phyloP scores from a whole-genome alignment of 495 filamentous ascomycete genomes.

The Penicillium canariense region DNA sequence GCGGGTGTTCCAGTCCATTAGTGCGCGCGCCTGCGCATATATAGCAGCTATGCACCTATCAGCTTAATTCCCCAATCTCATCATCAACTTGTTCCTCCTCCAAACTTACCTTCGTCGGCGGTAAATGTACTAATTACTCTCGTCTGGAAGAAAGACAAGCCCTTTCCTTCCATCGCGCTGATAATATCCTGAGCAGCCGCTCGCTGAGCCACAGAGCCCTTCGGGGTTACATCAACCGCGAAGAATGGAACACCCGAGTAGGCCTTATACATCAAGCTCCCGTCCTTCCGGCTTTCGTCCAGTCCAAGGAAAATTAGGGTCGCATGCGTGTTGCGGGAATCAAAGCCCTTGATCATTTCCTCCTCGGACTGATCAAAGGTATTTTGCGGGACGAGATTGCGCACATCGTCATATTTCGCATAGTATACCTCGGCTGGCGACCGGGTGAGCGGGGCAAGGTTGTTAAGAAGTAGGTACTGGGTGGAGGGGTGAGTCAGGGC shows the following conservation, averaged over 20 bases:
- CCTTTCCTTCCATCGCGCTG: constrained; percentile 55
- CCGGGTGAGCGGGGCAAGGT: constrained; percentile 71
- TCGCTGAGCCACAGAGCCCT: constrained; percentile 51
- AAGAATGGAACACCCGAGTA: constrained; percentile 83
- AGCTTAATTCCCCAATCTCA: neutral
- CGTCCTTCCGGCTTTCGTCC: constrained; percentile 61
- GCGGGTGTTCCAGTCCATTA: constrained; percentile 91
- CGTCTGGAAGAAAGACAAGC: constrained; percentile 57
- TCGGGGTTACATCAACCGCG: constrained; percentile 83
- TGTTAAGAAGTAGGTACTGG: constrained; percentile 73
- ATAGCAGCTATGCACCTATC: constrained; percentile 63
- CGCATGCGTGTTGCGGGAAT: constrained; percentile 65
- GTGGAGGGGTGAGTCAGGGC: constrained; percentile 71
- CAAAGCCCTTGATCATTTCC: constrained; percentile 67
- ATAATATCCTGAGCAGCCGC: constrained; percentile 47
- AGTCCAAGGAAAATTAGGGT: constrained; percentile 84
- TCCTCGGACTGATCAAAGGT: constrained; percentile 71
- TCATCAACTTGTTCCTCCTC: neutral
- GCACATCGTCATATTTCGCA: constrained; percentile 60
- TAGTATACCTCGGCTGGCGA: constrained; percentile 57
- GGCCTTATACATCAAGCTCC: constrained; percentile 50
- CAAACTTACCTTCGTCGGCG: constrained; percentile 56
- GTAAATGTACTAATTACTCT: constrained; percentile 57
- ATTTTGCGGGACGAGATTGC: constrained; percentile 65
- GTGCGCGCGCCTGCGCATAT: constrained; percentile 84